Percentiles rank a stretch among this genome's conserved stretches.
phyloP scores from a whole-genome alignment of 2,329 filamentous ascomycete species.

The Pseudocercospora cruenta region DNA sequence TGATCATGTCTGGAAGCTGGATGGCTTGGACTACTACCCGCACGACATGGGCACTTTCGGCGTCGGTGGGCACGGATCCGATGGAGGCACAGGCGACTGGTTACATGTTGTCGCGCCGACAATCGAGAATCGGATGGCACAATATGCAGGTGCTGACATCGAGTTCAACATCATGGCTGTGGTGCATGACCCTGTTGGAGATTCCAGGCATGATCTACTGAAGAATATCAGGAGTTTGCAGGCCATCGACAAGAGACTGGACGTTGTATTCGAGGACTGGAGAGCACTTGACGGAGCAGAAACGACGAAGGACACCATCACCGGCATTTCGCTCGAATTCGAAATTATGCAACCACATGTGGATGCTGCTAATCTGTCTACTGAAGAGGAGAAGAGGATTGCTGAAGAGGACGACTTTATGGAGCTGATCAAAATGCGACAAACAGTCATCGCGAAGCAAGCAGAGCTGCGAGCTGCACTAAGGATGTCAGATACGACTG shows the following conservation, averaged over 20 bases:
- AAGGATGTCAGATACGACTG: slow-evolving; percentile 30
- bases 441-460: slow-evolving; percentile 48
- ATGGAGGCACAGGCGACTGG: slow-evolving; percentile 63
- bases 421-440: slow-evolving; percentile 44
- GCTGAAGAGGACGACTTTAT: slow-evolving; percentile 25
- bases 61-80: slow-evolving; percentile 40
- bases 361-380: slow-evolving; percentile 37
- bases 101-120: slow-evolving; percentile 64
- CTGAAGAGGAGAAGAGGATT: slow-evolving; percentile 33
- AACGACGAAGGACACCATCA: slow-evolving; percentile 28
- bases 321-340: slow-evolving; percentile 24
- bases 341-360: slow-evolving; percentile 39
- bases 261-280: slow-evolving; percentile 49
- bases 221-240: slow-evolving; percentile 51
- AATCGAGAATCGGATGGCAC: slow-evolving; percentile 69
- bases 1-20: slow-evolving; percentile 83
- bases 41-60: slow-evolving; percentile 59
- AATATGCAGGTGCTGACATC: slow-evolving; percentile 66
- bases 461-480: slow-evolving; percentile 26
- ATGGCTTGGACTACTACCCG: slow-evolving; percentile 77
- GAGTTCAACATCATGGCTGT: slow-evolving; percentile 80
- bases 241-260: slow-evolving; percentile 46
- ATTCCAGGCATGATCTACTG: slow-evolving; percentile 48
- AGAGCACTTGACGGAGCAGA: slow-evolving; percentile 39
- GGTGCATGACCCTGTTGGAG: slow-evolving; percentile 65